Evolutionary conservation across 116 monocot genomes (phyloP).

Genomic region (Papilionanthe hybrid): DNA sequence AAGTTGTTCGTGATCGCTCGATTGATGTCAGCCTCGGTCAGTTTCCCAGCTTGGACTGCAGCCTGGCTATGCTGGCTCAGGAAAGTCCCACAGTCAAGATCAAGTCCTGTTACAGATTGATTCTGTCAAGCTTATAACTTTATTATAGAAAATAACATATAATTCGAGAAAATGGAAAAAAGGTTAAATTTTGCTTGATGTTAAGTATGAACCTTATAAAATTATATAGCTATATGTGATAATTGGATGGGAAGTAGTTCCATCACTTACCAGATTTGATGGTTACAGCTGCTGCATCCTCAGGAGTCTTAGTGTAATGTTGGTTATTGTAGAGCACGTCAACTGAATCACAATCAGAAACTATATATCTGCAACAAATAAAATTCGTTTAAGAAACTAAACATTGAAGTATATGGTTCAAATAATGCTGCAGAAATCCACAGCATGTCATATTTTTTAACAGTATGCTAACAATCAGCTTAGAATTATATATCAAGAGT

Average conservation of each 20-base stretch:
- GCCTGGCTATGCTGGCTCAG: slow-evolving; percentile 56
- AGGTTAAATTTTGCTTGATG: too few relatives aligned
- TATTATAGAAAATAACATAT: not conserved
- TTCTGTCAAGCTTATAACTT: not conserved
- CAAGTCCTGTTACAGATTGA: slow-evolving; percentile 50
- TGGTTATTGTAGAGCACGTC: slow-evolving; percentile 69
- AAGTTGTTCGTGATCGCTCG: slow-evolving; percentile 81
- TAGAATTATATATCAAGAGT: not conserved
- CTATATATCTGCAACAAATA: slow-evolving; percentile 61
- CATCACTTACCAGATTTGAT: slow-evolving; percentile 51
- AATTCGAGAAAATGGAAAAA: not conserved
- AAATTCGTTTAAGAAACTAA: not conserved
- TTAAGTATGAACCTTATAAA: too few relatives aligned
- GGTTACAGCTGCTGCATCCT: slow-evolving; percentile 84
- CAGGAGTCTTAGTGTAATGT: slow-evolving; percentile 83
- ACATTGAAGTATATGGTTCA: not conserved
- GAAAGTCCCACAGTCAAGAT: slow-evolving; percentile 88
- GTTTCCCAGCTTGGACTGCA: slow-evolving; percentile 50
- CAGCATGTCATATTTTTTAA: too few relatives aligned
- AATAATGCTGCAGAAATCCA: not conserved
- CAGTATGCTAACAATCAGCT: not conserved
- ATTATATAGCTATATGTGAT: not conserved
- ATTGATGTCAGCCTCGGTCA: slow-evolving; percentile 53
- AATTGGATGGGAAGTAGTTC: not conserved
- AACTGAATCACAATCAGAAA: slow-evolving; percentile 93